Percentiles rank a stretch among this genome's conserved stretches.
Conservation (phyloP, 345 rosid species). For the Noccaea bulbosa region DNA sequence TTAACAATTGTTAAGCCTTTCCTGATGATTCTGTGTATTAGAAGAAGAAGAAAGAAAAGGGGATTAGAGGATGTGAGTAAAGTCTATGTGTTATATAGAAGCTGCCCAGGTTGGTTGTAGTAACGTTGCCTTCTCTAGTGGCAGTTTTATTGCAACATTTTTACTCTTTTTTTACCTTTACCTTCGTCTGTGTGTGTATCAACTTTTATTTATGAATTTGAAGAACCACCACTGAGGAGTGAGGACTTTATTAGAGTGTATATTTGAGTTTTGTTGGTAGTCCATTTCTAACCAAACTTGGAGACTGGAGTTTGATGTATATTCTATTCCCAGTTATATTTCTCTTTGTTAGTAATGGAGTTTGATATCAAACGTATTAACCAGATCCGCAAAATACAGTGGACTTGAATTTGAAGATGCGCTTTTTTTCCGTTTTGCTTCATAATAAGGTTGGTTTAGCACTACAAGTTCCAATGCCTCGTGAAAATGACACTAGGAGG, state of each 20-base stretch:
- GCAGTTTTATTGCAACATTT: slow-evolving; percentile 59
- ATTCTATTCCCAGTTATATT: background rate
- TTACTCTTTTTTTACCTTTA: slow-evolving; percentile 9
- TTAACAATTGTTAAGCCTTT: slow-evolving; percentile 36
- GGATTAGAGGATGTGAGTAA: slow-evolving; percentile 33
- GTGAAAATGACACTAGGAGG: too few relatives aligned
- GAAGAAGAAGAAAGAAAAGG: slow-evolving; percentile 35
- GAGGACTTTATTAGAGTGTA: slow-evolving; percentile 42
- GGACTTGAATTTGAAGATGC: too few relatives aligned
- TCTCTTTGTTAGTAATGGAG: slow-evolving; percentile 5
- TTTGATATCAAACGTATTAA: background rate
- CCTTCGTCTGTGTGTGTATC: slow-evolving; percentile 31
- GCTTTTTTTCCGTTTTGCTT: too few relatives aligned
- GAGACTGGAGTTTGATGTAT: background rate
- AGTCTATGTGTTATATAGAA: slow-evolving; percentile 53
- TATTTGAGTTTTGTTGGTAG: slow-evolving; percentile 28
- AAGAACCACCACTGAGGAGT: slow-evolving; percentile 42
- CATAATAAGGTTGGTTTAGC: too few relatives aligned
- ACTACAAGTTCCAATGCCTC: too few relatives aligned
- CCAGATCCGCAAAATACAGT: background rate
- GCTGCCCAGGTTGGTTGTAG: slow-evolving; percentile 97
- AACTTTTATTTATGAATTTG: slow-evolving; percentile 34
- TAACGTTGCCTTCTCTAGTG: slow-evolving; percentile 88
- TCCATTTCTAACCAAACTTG: slow-evolving; percentile 25
- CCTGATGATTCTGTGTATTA: slow-evolving; percentile 44